Percentiles rank a stretch among this genome's conserved stretches.
phyloP scores from a whole-genome alignment of 2,329 filamentous ascomycete genomes.

The Pseudogymnoascus sp. region DNA sequence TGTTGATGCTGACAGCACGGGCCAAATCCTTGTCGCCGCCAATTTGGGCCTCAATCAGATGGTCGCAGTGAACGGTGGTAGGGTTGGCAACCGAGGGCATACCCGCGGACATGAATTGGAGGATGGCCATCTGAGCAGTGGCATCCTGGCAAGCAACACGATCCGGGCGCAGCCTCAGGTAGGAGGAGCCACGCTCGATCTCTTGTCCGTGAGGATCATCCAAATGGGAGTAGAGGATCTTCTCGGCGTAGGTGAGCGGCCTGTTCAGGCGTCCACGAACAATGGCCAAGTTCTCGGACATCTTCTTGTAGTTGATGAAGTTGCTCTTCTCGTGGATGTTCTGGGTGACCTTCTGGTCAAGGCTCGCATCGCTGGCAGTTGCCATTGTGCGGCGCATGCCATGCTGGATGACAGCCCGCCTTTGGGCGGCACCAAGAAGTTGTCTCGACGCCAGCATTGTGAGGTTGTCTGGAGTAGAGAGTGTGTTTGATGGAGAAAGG shows the following conservation, averaged over 20 bases:
- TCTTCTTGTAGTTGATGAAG: conserved; percentile 99
- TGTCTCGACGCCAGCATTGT: conserved; percentile 66
- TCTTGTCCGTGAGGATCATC: conserved; percentile 95
- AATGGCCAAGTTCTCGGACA: conserved; percentile 92
- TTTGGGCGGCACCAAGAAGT: conserved; percentile 57
- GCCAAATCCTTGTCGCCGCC: conserved; percentile 91
- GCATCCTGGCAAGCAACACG: conserved; percentile 99
- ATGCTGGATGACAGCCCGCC: conserved; percentile 51
- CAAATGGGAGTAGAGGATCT: conserved; percentile 97
- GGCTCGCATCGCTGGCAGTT: conserved; percentile 74
- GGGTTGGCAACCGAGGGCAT: conserved; percentile 94
- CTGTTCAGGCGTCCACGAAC: conserved; percentile 85
- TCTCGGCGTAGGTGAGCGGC: conserved; percentile 91
- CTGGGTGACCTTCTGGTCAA: conserved; percentile 95
- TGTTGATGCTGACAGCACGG: conserved; percentile 88
- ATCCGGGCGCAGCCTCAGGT: conserved; percentile 93
- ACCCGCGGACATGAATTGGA: conserved; percentile 99
- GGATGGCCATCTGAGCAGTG: conserved; percentile 98
- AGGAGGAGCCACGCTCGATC: conserved; percentile 89
- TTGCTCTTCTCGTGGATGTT: conserved; percentile 93
- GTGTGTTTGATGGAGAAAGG: conserved; percentile 12
- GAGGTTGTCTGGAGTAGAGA: conserved; percentile 20
- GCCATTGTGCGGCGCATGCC: conserved; percentile 64
- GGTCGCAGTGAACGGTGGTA: conserved; percentile 94
- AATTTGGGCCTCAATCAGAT: conserved; percentile 95